Base-by-base conservation (phyloP, 2,329 filamentous ascomycete species). In the Annulohypoxylon truncatum region DNA sequence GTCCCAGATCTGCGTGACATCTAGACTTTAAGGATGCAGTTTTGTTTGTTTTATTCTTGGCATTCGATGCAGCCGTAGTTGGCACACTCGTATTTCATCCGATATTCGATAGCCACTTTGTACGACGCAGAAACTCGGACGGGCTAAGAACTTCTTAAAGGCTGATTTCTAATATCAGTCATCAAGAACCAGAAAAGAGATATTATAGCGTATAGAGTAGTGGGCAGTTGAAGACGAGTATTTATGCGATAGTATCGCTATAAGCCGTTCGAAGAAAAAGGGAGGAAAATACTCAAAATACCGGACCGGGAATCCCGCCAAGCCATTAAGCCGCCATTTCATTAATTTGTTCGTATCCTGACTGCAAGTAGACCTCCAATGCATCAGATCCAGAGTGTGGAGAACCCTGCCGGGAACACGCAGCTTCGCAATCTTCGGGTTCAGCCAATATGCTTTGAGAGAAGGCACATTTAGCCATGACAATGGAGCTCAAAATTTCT, bases 321-420 rank as follows among this genome's bases (percentile, higher is more conserved):
- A 55, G 59, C 52, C 20, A 60, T 40, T 26, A 57, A 50, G 29
- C 33, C 12, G n/a, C 29, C 9, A 31, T 52, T 44, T 60, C 31
- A 57, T 64, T 61, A 65, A 56, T 59, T 56, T 54, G 26, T 38
- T 67, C 64, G 38, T 63, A 53, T 57, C 65, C 65, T 68, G 53
- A 33, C 48, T 52, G 47, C 40, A 35, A 31, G 31, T 12, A 26
- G 29, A 50, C 18, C 44, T 56, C 26, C 40, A 31, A 60, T 64
- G 61, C 56, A 63, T 46, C 42, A 67, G 67, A 66, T 58, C 64
- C 44, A 65, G 46, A 65, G 55, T 70, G 71, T 71, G 73, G 73
- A 73, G 73, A 75, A 75, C 66, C 71, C 57, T 71, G 71, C 68
- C 61, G 22, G 42, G 31, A 64, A 44, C 61, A 66, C 57, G 60